phyloP scores from a whole-genome alignment of 2,329 filamentous ascomycete genomes.

The Davidsoniella virescens region DNA sequence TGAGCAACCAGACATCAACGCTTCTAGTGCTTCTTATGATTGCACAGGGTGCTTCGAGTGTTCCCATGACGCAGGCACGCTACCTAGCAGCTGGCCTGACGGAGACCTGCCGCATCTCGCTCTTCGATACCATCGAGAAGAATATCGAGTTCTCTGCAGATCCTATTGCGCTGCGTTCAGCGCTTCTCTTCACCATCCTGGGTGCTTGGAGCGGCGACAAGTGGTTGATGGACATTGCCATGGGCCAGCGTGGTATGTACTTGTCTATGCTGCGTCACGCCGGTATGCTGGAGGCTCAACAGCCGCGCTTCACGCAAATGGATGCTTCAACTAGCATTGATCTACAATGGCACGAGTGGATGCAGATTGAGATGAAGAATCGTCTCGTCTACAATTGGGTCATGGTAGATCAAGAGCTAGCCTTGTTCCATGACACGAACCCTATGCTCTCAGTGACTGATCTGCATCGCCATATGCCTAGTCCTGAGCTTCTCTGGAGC shows the following conservation, averaged over 20 bases:
- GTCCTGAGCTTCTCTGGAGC: slow-evolving; percentile 45
- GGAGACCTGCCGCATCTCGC: slow-evolving; percentile 54
- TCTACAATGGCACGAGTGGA: slow-evolving; percentile 47
- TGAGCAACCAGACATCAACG: slow-evolving; percentile 49
- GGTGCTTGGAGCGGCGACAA: slow-evolving; percentile 62
- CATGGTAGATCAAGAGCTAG: slow-evolving; percentile 57
- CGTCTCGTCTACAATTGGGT: slow-evolving; percentile 60
- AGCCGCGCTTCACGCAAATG: slow-evolving; percentile 13
- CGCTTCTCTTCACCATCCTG: slow-evolving; percentile 49
- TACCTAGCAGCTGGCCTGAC: slow-evolving; percentile 50
- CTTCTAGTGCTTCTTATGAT: slow-evolving; percentile 56
- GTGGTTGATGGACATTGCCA: slow-evolving; percentile 62
- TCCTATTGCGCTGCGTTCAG: slow-evolving; percentile 46
- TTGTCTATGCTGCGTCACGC: slow-evolving; percentile 56
- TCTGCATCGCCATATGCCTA: slow-evolving; percentile 46
- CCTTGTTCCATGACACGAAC: slow-evolving; percentile 46
- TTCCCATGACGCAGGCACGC: slow-evolving; percentile 47
- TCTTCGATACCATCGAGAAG: slow-evolving; percentile 57
- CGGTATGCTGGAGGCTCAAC: slow-evolving; percentile 42
- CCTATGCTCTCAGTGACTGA: slow-evolving; percentile 50
- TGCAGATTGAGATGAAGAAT: slow-evolving; percentile 46
- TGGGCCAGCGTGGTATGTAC: slow-evolving; percentile 60
- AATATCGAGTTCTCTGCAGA: slow-evolving; percentile 53
- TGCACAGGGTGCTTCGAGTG: slow-evolving; percentile 51
- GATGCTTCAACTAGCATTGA: slow-evolving; percentile 22